phyloP scores from a whole-genome alignment of 78 protist species.

The Dictyostelium discoideum region dicty_2.7 NC_007089.4:5247001-5247500 shows the following conservation, averaged over 20 bases:
- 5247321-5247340: conserved; percentile 12
- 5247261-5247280: background rate
- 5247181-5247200: conserved; percentile 6
- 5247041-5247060: background rate
- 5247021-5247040: background rate
- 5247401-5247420: background rate
- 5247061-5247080: background rate
- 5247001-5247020: background rate
- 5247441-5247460: background rate
- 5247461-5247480: conserved; percentile 9
- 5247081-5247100: background rate
- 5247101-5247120: conserved; percentile 1
- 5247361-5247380: background rate
- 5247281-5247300: background rate
- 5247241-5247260: background rate
- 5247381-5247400: background rate
- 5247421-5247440: background rate
- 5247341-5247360: conserved; percentile 9
- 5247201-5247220: background rate
- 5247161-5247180: background rate
- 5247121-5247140: background rate
- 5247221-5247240: background rate
- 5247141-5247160: background rate
- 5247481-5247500: background rate
- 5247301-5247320: conserved; percentile 27